Base-by-base conservation (phyloP, 805 yeast genomes). In the Ogataea pilisensis region DNA sequence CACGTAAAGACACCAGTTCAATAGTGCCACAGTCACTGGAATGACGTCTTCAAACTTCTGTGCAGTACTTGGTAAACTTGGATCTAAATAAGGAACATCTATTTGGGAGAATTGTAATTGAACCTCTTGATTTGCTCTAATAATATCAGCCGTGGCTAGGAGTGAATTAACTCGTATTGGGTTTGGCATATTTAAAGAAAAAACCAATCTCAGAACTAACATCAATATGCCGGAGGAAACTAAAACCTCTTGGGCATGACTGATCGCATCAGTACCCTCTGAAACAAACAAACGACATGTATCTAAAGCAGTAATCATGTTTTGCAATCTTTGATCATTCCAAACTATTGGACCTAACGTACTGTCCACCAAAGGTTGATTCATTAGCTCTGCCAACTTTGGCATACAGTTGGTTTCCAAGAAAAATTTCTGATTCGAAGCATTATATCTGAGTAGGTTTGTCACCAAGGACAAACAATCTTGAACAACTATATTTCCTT, bases 41-140 rank as follows among this genome's bases (percentile, higher is more conserved):
- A 87, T 63, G 1, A 75, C 37, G 2, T 51, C 56, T 12, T 58
- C 65, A 40, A 54, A 58, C 40, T 49, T 58, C 42, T 63, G 67
- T 7, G 59, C 59, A 8, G 53, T 14, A 2, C 42, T 19, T 9
- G 67, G 67, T 33, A 63, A 46, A 38, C 58, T 51, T 9, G 96
- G 88, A 54, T 88, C 97, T 41, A 90, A 70, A 56, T 82, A 87
- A 0, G 99, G 99, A 7, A 93, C 96, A 60, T 93, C 98, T 12
- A 91, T 80, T 40, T 79, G 80, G 1, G 88, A 72, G 51, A 91
- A 83, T 43, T 78, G 78, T 12, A 66, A 64, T 60, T 93, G 99
- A 26, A 85, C 73, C 2, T 69, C 75, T 3, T 70, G 61, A 57
- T 89, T 88, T 24, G 78, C 73, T 35, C 80, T 65, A 4, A 93